Conservation (phyloP, 805 yeast species). For the Nakazawaea laoshanensis region DNA sequence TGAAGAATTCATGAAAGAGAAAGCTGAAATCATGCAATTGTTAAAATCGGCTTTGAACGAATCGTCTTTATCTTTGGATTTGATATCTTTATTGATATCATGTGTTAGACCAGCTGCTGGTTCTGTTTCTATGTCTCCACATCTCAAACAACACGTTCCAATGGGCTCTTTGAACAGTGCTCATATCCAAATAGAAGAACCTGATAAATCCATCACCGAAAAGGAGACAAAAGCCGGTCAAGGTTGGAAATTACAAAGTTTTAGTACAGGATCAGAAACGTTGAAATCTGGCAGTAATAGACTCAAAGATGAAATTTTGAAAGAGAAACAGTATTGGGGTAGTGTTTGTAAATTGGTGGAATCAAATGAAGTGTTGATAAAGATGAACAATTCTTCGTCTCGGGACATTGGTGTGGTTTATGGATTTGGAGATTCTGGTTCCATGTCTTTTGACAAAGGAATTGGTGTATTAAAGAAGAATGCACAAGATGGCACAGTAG, state of each 20-base stretch:
- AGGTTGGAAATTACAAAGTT: conserved; percentile 82
- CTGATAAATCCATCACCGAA: conserved; percentile 13
- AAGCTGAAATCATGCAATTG: conserved; percentile 41
- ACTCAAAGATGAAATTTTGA: conserved; percentile 43
- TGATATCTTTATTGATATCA: conserved; percentile 75
- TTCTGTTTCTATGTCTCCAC: conserved; percentile 81
- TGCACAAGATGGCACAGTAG: conserved; percentile 31
- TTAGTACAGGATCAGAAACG: conserved; percentile 43
- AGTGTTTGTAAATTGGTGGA: conserved; percentile 33
- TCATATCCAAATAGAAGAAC: conserved; percentile 20
- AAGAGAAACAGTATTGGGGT: conserved; percentile 67
- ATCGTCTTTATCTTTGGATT: conserved; percentile 79
- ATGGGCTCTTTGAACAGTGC: conserved; percentile 63
- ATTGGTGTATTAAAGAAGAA: conserved; percentile 59
- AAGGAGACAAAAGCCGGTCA: conserved; percentile 36
- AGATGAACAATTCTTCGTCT: conserved; percentile 48
- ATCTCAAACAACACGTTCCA: conserved; percentile 63
- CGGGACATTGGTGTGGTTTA: conserved; percentile 69
- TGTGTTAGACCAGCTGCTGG: conserved; percentile 81
- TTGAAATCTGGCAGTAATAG: conserved; percentile 43
- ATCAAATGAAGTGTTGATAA: conserved; percentile 56
- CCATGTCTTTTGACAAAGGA: conserved; percentile 66
- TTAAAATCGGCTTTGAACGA: conserved; percentile 75
- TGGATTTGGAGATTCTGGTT: conserved; percentile 90
- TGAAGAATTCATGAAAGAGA: conserved; percentile 39